Conservation (phyloP, 2,329 filamentous ascomycete species). For the Chaetomiaceae sp. region DNA sequence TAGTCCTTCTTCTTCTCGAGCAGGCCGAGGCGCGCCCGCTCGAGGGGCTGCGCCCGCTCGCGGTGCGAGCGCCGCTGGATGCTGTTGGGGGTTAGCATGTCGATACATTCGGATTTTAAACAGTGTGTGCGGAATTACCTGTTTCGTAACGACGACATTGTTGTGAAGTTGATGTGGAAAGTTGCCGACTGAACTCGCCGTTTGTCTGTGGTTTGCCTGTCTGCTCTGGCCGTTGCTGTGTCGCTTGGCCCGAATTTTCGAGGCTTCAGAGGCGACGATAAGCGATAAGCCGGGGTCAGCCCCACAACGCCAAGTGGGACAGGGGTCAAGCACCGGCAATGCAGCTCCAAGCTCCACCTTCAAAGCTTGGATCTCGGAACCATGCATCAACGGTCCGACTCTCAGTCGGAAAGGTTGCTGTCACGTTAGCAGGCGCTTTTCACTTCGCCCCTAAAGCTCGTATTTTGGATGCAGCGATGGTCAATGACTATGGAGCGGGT, state of each 20-base stretch:
- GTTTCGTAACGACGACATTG: constrained; percentile 28
- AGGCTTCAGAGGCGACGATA: not conserved
- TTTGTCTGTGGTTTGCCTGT: not conserved
- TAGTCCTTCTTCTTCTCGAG: constrained; percentile 94
- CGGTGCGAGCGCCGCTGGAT: constrained; percentile 59
- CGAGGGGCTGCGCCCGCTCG: constrained; percentile 81
- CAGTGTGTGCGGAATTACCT: constrained; percentile 14
- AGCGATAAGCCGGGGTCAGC: constrained; percentile 5
- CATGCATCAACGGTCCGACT: no score
- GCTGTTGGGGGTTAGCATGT: constrained; percentile 14
- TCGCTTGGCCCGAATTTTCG: constrained; percentile 9
- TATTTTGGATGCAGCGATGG: no score
- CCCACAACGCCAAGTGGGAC: not conserved
- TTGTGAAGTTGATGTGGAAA: not conserved
- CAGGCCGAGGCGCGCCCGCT: constrained; percentile 81
- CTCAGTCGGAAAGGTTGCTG: no score
- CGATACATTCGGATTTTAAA: not conserved
- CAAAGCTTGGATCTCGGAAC: no score
- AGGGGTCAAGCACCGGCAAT: no score
- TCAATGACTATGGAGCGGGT: no score
- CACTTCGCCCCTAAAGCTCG: no score
- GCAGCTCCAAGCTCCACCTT: no score
- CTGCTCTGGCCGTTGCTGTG: not conserved
- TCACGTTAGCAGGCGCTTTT: no score
- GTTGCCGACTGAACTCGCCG: not conserved